Evolutionary conservation across 768 basidiomycete genomes (phyloP).

Genomic region (Tricholoma bakamatsutake): DNA sequence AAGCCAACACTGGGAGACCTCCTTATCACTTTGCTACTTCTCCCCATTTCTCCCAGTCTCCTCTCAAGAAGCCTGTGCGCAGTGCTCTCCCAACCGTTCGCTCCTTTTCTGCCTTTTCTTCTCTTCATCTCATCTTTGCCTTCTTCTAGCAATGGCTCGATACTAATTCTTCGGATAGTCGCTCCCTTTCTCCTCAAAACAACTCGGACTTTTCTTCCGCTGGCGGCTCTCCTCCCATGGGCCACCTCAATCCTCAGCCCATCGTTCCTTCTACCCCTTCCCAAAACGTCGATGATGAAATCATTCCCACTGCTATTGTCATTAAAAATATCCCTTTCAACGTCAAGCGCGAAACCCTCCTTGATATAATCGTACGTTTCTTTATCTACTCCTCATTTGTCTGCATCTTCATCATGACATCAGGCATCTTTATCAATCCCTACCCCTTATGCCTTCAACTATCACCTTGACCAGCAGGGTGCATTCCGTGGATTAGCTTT

Average conservation of each 20-base stretch:
- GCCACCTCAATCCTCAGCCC: slow-evolving; percentile 39
- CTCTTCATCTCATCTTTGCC: slow-evolving; percentile 17
- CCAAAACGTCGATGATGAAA: slow-evolving; percentile 70
- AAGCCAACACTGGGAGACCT: slow-evolving; percentile 52
- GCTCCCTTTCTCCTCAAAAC: slow-evolving; percentile 79
- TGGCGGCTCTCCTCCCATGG: slow-evolving; percentile 68
- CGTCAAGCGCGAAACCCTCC: slow-evolving; percentile 92
- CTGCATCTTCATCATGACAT: slow-evolving; percentile 12
- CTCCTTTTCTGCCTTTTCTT: slow-evolving; percentile 20
- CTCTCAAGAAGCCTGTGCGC: slow-evolving; percentile 72
- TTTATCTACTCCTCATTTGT: slow-evolving; percentile 8
- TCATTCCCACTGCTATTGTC: slow-evolving; percentile 98
- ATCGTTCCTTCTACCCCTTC: slow-evolving; percentile 45
- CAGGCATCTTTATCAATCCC: slow-evolving; percentile 90
- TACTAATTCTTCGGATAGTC: slow-evolving; percentile 60
- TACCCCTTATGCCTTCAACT: slow-evolving; percentile 98
- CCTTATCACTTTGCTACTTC: slow-evolving; percentile 71
- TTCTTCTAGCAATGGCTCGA: slow-evolving; percentile 82
- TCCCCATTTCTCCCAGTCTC: slow-evolving; percentile 55
- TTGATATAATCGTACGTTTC: slow-evolving; percentile 87
- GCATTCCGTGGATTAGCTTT: slow-evolving; percentile 97
- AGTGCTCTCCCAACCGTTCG: slow-evolving; percentile 70
- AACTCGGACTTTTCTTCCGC: slow-evolving; percentile 87
- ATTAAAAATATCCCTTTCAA: slow-evolving; percentile 99
- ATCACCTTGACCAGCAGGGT: slow-evolving; percentile 94